These are phyloP conservation scores for Bacterosira constricta DNA, from an alignment of 108 stramenopile species.

Conservation along the genomic window DNA sequence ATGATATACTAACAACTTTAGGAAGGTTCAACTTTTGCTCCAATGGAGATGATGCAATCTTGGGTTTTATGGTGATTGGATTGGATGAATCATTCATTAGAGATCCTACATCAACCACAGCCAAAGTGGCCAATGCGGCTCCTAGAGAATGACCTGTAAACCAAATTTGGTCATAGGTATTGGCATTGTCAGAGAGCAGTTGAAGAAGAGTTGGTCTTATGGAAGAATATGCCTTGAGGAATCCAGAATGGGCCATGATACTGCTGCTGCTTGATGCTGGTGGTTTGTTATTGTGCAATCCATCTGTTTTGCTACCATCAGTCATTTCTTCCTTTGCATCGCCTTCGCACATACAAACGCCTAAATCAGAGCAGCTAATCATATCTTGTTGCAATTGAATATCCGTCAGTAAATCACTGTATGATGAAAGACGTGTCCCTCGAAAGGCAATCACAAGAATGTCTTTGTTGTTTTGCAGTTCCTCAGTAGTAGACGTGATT, in stretches of 20 bases:
- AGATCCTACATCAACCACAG: constrained; percentile 17
- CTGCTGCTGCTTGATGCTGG: background rate
- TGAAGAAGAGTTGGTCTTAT: constrained; percentile 10
- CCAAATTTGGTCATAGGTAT: constrained; percentile 10
- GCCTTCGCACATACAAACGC: background rate
- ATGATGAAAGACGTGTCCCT: constrained; percentile 8
- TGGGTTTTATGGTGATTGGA: background rate
- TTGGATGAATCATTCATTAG: background rate
- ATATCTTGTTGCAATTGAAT: constrained; percentile 14
- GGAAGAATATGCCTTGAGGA: constrained; percentile 20
- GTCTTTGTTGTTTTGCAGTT: background rate
- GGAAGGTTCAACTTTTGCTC: background rate
- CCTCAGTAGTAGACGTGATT: background rate
- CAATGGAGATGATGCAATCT: background rate
- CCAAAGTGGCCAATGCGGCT: constrained; percentile 12
- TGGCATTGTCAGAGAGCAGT: background rate
- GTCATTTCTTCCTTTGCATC: background rate
- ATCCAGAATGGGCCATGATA: constrained; percentile 23
- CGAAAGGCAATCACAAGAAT: constrained; percentile 16
- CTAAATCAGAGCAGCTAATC: constrained; percentile 16
- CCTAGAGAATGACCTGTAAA: constrained; percentile 19
- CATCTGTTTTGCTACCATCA: background rate
- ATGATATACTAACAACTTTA: background rate
- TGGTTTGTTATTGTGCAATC: background rate
- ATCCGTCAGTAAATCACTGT: constrained; percentile 13